phyloP scores from a whole-genome alignment of 2,329 filamentous ascomycete genomes.

The Aschersonia sp. region DNA sequence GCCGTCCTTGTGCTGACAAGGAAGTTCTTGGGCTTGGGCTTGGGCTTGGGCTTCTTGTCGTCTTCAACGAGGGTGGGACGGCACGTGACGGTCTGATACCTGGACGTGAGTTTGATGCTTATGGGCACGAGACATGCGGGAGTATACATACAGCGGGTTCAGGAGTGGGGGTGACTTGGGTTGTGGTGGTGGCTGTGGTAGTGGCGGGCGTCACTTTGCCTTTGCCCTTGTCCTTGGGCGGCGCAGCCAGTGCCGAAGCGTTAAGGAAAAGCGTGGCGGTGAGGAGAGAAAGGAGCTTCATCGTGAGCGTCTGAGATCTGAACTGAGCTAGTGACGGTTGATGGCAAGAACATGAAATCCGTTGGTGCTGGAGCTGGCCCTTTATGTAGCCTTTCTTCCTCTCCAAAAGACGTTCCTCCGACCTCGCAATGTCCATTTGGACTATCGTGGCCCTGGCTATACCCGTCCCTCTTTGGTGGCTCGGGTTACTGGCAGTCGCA shows the following conservation, averaged over 20 bases:
- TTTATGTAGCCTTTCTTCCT: not conserved
- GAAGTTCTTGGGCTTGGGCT: slow-evolving; percentile 1
- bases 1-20: slow-evolving; percentile 1
- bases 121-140: too few relatives aligned
- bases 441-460: too few relatives aligned
- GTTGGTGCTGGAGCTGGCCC: not conserved
- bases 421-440: not conserved
- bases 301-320: not conserved
- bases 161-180: too few relatives aligned
- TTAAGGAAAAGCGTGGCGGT: not conserved
- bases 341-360: not conserved
- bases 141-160: too few relatives aligned
- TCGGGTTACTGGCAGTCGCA: too few relatives aligned
- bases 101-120: not conserved
- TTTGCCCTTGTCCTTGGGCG: not conserved
- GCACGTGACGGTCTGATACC: not conserved
- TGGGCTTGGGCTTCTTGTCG: not conserved
- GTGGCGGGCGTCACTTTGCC: too few relatives aligned
- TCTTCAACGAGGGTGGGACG: slow-evolving; percentile 1
- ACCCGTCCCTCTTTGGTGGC: too few relatives aligned
- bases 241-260: not conserved
- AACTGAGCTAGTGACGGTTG: not conserved
- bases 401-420: not conserved
- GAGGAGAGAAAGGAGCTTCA: slow-evolving; percentile 2
- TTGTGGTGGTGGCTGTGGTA: too few relatives aligned